Percentiles rank a stretch among this genome's conserved stretches.
These are phyloP conservation scores for Lagenaria siceraria DNA, from an alignment of 306 rosid species.

Conservation along the genomic window DNA sequence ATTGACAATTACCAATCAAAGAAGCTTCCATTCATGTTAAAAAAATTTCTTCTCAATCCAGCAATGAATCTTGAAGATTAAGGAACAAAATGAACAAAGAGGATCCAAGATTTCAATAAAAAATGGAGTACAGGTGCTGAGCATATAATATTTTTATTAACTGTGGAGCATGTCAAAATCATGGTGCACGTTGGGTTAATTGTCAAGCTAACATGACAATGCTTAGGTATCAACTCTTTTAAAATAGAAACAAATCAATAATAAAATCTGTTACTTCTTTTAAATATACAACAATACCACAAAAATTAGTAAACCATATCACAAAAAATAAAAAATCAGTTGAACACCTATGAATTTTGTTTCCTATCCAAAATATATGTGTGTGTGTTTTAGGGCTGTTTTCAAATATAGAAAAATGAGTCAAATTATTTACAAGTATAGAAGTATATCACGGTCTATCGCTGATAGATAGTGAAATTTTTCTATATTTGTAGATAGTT, in stretches of 20 bases:
- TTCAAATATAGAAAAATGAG: no score
- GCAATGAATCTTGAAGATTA: background rate
- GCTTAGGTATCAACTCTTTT: background rate
- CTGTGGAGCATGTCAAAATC: background rate
- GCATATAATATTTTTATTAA: background rate
- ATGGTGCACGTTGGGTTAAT: background rate
- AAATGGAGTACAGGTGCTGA: background rate
- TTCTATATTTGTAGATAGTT: no score
- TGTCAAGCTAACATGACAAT: background rate
- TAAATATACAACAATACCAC: background rate
- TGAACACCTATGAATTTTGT: background rate
- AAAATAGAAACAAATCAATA: background rate
- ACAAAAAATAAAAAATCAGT: background rate
- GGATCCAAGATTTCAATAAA: background rate
- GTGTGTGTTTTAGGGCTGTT: no score
- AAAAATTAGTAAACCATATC: background rate
- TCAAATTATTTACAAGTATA: no score
- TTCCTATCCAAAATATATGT: background rate
- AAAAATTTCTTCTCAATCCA: background rate
- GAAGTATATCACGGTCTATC: no score
- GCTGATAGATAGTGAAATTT: no score
- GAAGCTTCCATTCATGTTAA: background rate
- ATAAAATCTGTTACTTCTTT: background rate
- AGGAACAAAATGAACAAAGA: background rate
- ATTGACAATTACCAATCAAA: background rate